Base-by-base conservation (phyloP, 2,329 filamentous ascomycete genomes). In the Trichophyton simii region DNA sequence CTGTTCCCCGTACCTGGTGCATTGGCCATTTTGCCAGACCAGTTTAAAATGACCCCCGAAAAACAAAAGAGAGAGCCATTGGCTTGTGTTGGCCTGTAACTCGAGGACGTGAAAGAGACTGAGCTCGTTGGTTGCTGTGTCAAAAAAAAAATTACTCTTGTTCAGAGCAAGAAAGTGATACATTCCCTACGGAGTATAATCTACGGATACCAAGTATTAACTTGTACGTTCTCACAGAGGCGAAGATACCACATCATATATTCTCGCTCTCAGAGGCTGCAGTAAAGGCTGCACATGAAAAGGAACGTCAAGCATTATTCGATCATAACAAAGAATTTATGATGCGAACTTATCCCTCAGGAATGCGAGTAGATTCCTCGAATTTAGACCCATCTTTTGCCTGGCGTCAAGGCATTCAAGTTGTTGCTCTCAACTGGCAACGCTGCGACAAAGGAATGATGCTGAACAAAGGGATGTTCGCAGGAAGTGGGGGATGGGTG, bases 361-460 rank as follows among this genome's bases (percentile, higher is more conserved):
- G 89, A 0, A 80, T 91, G 62, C 84, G 91, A 5, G 85, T 96
- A 59, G 81, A 83, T 63, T 95, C 89, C 0, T 94, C 89, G 0
- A 97, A 96, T 70, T 79, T 95, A 11, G 89, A 96, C 67, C 91
- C 92, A 3, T 83, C 85, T 0, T 80, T 87, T 2, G 94, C 91
- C 73, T 96, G 91, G 91, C 82, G 89, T 36, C 86, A 89, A 65
- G 91, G 91, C 13, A 87, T 95, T 2, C 91, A 96, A 73, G 87
- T 96, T 67, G 90, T 95, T 1, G 91, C 91, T 0, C 78, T 97
- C 63, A 96, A 96, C 75, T 97, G 91, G 89, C 91, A 97, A 73
- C 87, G 86, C 64, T 86, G 88, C 73, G 91, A 96, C 69, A 87
- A 89, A 67, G 91, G 89, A 36, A 95, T 95, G 86, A 96, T 96